A percentile compares a stretch with the other conserved stretches of the same genome.
These are phyloP conservation scores for Ceratobasidium sp. DNA, from an alignment of 1,284 basidiomycete genomes.

Conservation along the genomic window DNA sequence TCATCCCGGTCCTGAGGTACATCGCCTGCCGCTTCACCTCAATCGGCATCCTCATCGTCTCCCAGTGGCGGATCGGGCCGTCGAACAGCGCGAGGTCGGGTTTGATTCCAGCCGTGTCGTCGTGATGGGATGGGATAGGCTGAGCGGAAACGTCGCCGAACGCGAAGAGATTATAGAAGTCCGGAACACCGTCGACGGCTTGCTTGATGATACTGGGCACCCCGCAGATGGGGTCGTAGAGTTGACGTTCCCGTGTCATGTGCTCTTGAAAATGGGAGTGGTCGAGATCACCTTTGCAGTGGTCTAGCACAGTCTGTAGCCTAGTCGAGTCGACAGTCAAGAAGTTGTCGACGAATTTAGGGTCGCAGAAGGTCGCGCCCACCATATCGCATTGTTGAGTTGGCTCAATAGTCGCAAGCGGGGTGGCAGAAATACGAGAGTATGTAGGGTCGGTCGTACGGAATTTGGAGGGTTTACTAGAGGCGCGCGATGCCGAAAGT, in stretches of 20 bases:
- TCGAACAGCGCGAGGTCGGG: conserved; percentile 29
- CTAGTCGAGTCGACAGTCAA: conserved; percentile 1
- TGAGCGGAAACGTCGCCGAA: neutral
- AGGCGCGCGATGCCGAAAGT: neutral
- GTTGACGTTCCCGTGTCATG: neutral
- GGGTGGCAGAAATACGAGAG: neutral
- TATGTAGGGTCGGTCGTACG: neutral
- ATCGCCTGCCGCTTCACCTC: conserved; percentile 6
- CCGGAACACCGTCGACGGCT: neutral
- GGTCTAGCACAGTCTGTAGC: neutral
- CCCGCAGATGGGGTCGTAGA: neutral
- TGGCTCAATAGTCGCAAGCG: neutral
- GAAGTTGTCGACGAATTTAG: conserved; percentile 16
- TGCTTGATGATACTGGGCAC: conserved; percentile 2
- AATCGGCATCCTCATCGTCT: conserved; percentile 15
- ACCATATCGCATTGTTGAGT: neutral
- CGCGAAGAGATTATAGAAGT: neutral
- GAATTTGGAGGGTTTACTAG: neutral
- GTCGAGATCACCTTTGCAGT: neutral
- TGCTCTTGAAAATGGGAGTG: neutral
- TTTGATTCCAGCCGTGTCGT: conserved; percentile 7
- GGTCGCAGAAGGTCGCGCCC: conserved; percentile 9
- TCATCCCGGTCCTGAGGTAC: conserved; percentile 4
- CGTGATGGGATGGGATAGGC: conserved; percentile 1
- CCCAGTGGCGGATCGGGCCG: neutral